Percentiles rank a stretch among this genome's conserved stretches.
Conservation (phyloP, 2,329 filamentous ascomycete genomes). For the Fusarium sp. region DNA sequence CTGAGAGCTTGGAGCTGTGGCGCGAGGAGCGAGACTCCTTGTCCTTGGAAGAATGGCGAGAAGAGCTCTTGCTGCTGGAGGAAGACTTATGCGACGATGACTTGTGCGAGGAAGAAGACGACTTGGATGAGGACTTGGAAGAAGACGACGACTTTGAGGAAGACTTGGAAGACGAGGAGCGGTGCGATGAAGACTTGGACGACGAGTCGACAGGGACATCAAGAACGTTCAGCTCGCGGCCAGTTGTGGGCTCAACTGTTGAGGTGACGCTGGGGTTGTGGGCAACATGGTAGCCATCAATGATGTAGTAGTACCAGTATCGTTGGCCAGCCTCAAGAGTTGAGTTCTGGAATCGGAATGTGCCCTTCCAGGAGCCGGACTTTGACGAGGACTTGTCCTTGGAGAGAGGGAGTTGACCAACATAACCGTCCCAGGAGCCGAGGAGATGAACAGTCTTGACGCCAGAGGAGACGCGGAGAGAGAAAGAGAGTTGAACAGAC, state of each 20-base stretch:
- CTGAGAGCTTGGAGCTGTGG: conserved; percentile 65
- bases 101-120: conserved; percentile 54
- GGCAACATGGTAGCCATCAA: conserved; percentile 97
- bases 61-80: conserved; percentile 55
- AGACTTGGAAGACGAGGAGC: conserved; percentile 60
- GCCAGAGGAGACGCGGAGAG: conserved; percentile 93
- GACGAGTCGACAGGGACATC: conserved; percentile 78
- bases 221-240: conserved; percentile 97
- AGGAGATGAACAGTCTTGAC: conserved; percentile 98
- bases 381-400: conserved; percentile 88
- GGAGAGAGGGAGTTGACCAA: conserved; percentile 92
- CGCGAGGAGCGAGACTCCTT: conserved; percentile 59
- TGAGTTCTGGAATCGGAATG: conserved; percentile 92
- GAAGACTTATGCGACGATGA: conserved; percentile 57
- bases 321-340: conserved; percentile 90
- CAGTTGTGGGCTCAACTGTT: conserved; percentile 95
- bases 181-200: conserved; percentile 59
- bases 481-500: conserved; percentile 93
- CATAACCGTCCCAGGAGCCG: conserved; percentile 98
- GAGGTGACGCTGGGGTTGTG: conserved; percentile 94
- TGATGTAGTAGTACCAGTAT: conserved; percentile 99
- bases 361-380: conserved; percentile 93
- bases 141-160: conserved; percentile 55
- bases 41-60: conserved; percentile 64
- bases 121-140: conserved; percentile 61